Evolutionary conservation across 345 rosid genomes (phyloP), one percentile per base, ranked within the genome.

Genomic region (Ricinus communis): DNA sequence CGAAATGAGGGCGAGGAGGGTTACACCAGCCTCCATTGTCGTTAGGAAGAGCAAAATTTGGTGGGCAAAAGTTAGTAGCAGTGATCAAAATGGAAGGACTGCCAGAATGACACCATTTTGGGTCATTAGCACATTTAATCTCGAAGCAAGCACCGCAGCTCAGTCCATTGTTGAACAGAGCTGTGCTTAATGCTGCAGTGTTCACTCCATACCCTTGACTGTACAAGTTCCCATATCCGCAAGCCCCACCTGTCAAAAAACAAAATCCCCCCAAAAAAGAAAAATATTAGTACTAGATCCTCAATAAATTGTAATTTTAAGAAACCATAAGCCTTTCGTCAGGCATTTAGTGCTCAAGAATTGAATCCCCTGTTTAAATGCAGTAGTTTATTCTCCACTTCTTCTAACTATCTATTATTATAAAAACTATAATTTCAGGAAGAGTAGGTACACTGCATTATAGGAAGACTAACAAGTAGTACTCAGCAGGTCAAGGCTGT

Each of bases 1-100:
- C 95, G 49, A 91, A 91, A 55, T 87, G 93, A 19, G 87, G 77
- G 47, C 84, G 83, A 0, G 93, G 96, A 50, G 97, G 95, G 50
- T 87, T 89, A 68, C 95, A 89, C 95, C 97, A 91, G 10, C 95
- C 95, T 0, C 93, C 91, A 76, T 91, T 83, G 73, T 91, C 88
- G 38, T 45, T 89, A 4, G 93, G 83, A 33, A 77, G 85, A 19
- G 82, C 87, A 27, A 59, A 84, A 57, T 91, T 89, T 1, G 97
- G 97, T 8, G 97, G 97, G 74, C 97, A 91, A 67, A 86, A 89
- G 72, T 91, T 91, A 33, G 91, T 89, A 21, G 95, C 95, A 0
- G 94, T 91, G 49, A 91, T 82, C 45, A 88, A 82, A 41, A 89
- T 85, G 51, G 67, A 84, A 16, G 81, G 81, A 64, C 74, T 86